Base-by-base conservation (phyloP, 2,329 filamentous ascomycete genomes). In the Aspergillus udagawae region DNA sequence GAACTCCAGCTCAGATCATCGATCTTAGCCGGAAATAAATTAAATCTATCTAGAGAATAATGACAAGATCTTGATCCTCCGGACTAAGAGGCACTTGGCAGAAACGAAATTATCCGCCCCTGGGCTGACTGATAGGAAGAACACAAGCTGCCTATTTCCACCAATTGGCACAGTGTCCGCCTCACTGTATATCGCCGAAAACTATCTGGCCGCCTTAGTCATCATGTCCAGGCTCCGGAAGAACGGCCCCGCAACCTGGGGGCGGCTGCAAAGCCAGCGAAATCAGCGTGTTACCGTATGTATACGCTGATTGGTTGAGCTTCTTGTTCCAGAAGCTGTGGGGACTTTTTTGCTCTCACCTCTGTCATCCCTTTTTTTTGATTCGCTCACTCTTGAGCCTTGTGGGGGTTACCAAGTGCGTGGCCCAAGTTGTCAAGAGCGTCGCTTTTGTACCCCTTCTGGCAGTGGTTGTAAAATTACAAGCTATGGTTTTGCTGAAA, bases 261-360 rank as follows among this genome's bases (percentile, higher is more conserved):
- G 57, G 52, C 51, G 54, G 55, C 51, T 60, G 52, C 55, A 45
- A 63, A 56, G 51, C 45, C 58, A 56, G 53, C 53, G 56, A 54
- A 56, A 63, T 63, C 60, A 65, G 57, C 59, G 59, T 60, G 63
- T 55, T 54, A 60, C 49, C 20, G 50, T 42, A 27, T 14, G 14
- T 27, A 20, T 12, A 6, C 14, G 52, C 2, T 61, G 20, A 65
- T 62, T 65, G 63, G 63, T 27, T 23, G 55, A 35, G 52, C 17
- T 25, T 53, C n/a, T 54, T 54, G 58, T 65, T 65, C 63, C 63
- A 65, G 63, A 65, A 65, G 62, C 53, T 65, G 63, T 64, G 63
- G 62, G 59, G 58, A 47, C 28, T 51, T 42, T 35, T 49, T 10
- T 2, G 10, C 4, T 44, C 4, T 44, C 32, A 17, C n/a, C n/a